A percentile compares a stretch with the other conserved stretches of the same genome.
Conservation (phyloP, 2,329 filamentous ascomycete species). For the Ceratocystis destructans region DNA sequence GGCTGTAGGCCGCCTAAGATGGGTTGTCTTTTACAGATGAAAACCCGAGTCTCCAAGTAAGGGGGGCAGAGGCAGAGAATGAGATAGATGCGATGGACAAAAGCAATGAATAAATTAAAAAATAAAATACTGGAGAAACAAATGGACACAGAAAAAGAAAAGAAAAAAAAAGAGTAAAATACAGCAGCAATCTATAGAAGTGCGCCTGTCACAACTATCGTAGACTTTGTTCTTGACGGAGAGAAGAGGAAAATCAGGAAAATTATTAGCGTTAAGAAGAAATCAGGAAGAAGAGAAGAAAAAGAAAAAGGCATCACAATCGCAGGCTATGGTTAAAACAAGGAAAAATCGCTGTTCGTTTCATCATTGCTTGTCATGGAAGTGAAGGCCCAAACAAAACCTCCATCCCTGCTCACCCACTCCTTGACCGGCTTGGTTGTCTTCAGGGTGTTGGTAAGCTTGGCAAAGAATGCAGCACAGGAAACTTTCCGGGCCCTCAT, state of each 20-base stretch:
- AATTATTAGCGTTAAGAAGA: not conserved
- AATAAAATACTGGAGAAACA: constrained; percentile 20
- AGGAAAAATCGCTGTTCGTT: not conserved
- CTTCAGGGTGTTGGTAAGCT: not conserved
- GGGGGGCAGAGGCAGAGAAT: not conserved
- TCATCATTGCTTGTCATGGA: not conserved
- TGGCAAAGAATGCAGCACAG: not conserved
- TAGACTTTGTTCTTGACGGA: not conserved
- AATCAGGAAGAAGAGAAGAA: constrained; percentile 9
- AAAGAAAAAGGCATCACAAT: constrained; percentile 15
- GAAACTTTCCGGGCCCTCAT: not conserved
- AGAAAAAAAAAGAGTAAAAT: not conserved
- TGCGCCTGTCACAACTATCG: not conserved
- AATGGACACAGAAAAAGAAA: not conserved
- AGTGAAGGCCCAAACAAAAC: not conserved
- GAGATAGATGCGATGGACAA: not conserved
- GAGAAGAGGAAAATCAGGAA: not conserved
- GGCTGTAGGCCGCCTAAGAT: not conserved
- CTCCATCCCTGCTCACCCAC: not conserved
- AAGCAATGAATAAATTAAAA: constrained; percentile 4
- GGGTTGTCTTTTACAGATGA: not conserved
- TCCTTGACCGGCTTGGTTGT: not conserved
- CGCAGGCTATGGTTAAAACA: not conserved
- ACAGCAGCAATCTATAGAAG: not conserved
- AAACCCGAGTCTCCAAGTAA: not conserved